Percentiles rank a stretch among this genome's conserved stretches.
Conservation (phyloP, 2,329 filamentous ascomycete genomes). For the Diplodia seriata region DNA sequence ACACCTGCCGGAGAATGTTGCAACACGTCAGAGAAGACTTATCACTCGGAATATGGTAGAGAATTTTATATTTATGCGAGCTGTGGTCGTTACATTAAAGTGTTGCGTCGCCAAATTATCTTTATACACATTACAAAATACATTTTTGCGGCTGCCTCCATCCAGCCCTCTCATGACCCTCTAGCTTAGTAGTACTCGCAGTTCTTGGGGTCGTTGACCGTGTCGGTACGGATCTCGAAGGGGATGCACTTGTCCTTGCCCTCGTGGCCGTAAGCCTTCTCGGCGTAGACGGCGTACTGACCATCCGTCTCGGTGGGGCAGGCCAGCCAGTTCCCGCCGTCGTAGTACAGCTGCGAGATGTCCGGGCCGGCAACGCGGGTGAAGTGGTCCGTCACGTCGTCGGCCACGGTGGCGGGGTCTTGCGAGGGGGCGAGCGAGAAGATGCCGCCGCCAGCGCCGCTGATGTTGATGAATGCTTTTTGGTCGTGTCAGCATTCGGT, state of each 20-base stretch:
- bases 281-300: conserved; percentile 8
- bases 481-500: neutral
- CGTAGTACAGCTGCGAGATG: conserved; percentile 23
- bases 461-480: conserved; percentile 6
- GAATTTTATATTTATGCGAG: neutral
- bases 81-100: neutral
- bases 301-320: neutral
- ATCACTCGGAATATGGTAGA: neutral
- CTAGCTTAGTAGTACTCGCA: neutral
- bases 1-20: too few species aligned
- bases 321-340: conserved; percentile 12
- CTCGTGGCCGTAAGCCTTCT: conserved; percentile 4
- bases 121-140: neutral
- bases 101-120: neutral
- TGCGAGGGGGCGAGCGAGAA: neutral
- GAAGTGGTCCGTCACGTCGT: conserved; percentile 3
- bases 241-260: conserved; percentile 13
- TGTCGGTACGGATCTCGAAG: conserved; percentile 18
- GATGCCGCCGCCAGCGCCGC: conserved; percentile 9
- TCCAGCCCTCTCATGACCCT: too few species aligned
- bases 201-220: conserved; percentile 5
- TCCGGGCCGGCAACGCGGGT: conserved; percentile 3
- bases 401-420: neutral
- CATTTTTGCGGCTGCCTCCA: neutral
- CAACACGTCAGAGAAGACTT: neutral